Evolutionary conservation across 306 rosid genomes (phyloP), one percentile per base, ranked within the genome.

Genomic region (Casuarina equisetifolia): DNA sequence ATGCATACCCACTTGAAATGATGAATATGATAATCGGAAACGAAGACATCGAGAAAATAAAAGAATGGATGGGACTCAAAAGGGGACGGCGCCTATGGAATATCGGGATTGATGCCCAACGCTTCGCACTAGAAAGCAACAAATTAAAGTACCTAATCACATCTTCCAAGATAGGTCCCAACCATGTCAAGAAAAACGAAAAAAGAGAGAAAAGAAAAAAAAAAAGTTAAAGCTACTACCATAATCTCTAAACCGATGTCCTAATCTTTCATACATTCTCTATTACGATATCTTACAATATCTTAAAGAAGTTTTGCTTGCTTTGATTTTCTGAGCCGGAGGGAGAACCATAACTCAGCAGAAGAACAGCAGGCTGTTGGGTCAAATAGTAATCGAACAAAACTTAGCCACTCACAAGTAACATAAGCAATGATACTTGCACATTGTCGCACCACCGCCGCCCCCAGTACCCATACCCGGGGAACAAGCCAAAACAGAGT

Each of bases 401-500:
- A 71, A 66, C 36, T 17, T 67, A 9, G 43, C 54, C 20, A 63
- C 59, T 58, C 39, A 52, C 54, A 45, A 51, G 59, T 25, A 64
- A 63, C 80, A 77, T 77, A 67, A 69, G 80, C 64, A 44, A 69
- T 69, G 77, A 40, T 61, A 76, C 82, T 43, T 78, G 84, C 86
- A 89, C 84, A 68, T 75, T 74, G 80, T 76, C 71, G 67, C 54
- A 70, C 77, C 69, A 71, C 76, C 66, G 43, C 80, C 78, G 85
- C 76, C 78, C 71, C 72, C 78, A 53, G 73, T 81, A 70, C 74
- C 63, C 61, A 75, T 75, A 36, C 79, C 86, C 77, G 40, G 20
- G 76, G 69, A 42, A 69, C 66, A 80, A 78, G 64, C 74, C 3
- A 73, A 64, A 52, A 35, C 70, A 64, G 78, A 39, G 39, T 63